Conservation (phyloP, 2,329 filamentous ascomycete genomes). For the Lachnellula occidentalis region DNA sequence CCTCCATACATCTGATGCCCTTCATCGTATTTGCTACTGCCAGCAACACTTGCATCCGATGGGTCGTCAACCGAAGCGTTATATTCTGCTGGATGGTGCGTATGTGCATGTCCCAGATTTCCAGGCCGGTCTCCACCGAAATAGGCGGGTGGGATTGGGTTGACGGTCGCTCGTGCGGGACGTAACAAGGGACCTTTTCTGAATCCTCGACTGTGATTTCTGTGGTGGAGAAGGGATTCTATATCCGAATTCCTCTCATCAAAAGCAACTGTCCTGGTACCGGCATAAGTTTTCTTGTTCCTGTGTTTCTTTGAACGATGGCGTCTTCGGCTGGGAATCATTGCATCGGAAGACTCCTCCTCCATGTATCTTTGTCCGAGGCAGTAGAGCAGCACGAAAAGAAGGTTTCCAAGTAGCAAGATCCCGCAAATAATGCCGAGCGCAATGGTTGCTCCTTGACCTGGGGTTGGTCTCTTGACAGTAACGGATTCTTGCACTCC, state of each 20-base stretch:
- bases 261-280: too few relatives aligned
- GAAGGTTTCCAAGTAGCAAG: conserved; percentile 5
- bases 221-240: not conserved
- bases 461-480: not conserved
- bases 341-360: not conserved
- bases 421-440: conserved; percentile 8
- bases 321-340: not conserved
- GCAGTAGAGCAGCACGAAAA: conserved; percentile 5
- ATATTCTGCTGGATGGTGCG: not conserved
- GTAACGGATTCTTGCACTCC: not conserved
- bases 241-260: not conserved
- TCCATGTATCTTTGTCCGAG: not conserved
- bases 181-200: not conserved
- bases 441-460: conserved; percentile 9
- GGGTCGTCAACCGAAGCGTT: not conserved
- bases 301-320: not conserved
- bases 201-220: not conserved
- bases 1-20: not conserved
- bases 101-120: not conserved
- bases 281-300: not conserved
- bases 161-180: not conserved
- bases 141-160: not conserved
- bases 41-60: not conserved
- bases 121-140: not conserved
- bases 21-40: not conserved